Evolutionary conservation across 2,329 filamentous ascomycete species (phyloP), one percentile per base, ranked within the genome.

Genomic region (Aspergillus sp.): DNA sequence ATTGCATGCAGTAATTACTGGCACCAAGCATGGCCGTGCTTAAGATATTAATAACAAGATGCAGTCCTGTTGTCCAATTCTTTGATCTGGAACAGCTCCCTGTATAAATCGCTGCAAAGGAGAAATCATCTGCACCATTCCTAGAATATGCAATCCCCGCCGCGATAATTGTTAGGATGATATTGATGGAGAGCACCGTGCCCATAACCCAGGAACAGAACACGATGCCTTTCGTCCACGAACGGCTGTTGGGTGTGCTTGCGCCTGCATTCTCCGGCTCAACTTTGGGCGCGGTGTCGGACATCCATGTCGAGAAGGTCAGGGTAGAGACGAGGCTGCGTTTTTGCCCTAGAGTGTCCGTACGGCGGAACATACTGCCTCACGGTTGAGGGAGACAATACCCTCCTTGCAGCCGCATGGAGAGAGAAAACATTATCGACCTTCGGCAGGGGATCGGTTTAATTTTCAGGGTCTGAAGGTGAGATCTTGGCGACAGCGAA

Each of bases 1-100:
- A 72, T 58, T 85, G 82, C 79, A 83, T 83, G 54, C 74, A 77
- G 58, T 80, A 82, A 62, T 82, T 82, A 37, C 77, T 79, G 4
- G 78, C 79, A 2, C 74, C 73, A 0, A 83, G 72, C 15, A 83
- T 57, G 1, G 74, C 54, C 0, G 79, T 81, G 27, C 76, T 75
- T 33, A 82, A 66, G 1, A 73, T 56, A 66, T 84, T 84, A 64
- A 84, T 78, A 2, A 76, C 56, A 20, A 83, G 63, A 66, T 83
- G 80, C 0, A 80, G 53, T 13, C 63, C 60, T 2, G 54, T 58
- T 7, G 53, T 52, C 63, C 58, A 65, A n/a, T 52, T 37, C 12
- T 52, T 61, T 0, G 60, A 17, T 1, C 45, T 20, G 3, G 47
- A 27, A 44, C 63, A 65, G 15, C 46, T 34, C 2, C 63, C 63